Conservation (phyloP, 2,329 filamentous ascomycete species). For the Colletotrichum costaricense region DNA sequence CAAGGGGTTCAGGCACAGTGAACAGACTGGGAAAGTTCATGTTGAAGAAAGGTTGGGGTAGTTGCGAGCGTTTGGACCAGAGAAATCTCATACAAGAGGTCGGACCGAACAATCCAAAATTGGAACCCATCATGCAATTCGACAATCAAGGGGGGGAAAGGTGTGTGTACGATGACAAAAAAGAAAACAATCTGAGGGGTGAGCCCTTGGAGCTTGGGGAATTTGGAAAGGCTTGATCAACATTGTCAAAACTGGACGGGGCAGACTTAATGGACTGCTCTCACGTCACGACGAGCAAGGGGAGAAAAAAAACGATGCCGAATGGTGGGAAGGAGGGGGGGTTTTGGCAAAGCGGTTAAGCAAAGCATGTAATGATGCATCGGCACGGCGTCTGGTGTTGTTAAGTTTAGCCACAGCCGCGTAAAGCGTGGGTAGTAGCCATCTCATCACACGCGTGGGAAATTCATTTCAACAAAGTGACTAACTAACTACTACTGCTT, state of each 20-base stretch:
- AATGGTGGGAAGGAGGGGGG: not conserved
- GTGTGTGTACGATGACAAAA: not conserved
- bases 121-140: conserved; percentile 10
- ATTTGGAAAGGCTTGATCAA: conserved; percentile 11
- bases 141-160: not conserved
- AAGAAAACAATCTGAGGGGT: not conserved
- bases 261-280: not conserved
- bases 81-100: conserved; percentile 17
- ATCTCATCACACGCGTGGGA: not conserved
- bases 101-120: conserved; percentile 18
- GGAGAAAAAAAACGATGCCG: not conserved
- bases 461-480: conserved; percentile 5
- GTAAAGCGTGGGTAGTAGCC: conserved; percentile 14
- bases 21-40: conserved; percentile 9
- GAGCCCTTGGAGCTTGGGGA: conserved; percentile 1
- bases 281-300: not conserved
- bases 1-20: conserved; percentile 20
- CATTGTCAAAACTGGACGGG: conserved; percentile 24
- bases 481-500: too few relatives aligned
- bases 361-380: conserved; percentile 35
- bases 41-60: not conserved
- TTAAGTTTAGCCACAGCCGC: conserved; percentile 37
- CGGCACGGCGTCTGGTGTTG: conserved; percentile 34
- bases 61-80: conserved; percentile 7
- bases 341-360: conserved; percentile 24